Base-by-base conservation (phyloP, 352 stramenopile species). In the Phytophthora pinifolia region DNA sequence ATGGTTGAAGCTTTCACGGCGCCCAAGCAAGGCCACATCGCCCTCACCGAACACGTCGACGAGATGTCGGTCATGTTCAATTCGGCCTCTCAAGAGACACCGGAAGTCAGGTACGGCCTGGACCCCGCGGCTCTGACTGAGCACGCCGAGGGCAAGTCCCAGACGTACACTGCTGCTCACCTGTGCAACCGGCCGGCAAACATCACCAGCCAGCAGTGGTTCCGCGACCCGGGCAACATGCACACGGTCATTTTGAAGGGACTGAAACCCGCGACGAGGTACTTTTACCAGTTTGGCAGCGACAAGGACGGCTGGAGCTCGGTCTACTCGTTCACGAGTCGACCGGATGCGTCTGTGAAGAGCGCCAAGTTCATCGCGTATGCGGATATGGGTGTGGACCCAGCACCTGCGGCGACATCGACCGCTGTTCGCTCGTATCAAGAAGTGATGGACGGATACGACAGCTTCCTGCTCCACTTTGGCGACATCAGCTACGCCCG, bases 271-370 rank as follows among this genome's bases (percentile, higher is more conserved):
- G 62, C 62, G 3, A 77, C 60, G 14, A 65, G 54, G 32, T 92
- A 92, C 53, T 92, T 77, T 62, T 92, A 92, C 64, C 78, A 78
- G 30, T 94, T 88, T 60, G 84, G 84, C 34, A 92, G 88, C 46
- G 69, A 87, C 10, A 60, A 71, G 8, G 81, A 91, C 42, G 83
- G 80, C 12, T 93, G 80, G 80, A 93, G 83, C 46, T 55, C 51
- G 5, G 46, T 88, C 4, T 78, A 78, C 51, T 87, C 78, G 20
- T 91, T 93, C 49, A 59, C 72, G 52, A 83, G 72, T 36, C 53
- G 58, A 27, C 55, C 69, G 1, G 54, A 76, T 55, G 20, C 48
- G 20, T 59, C 65, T 4, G 54, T 83, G 25, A 72, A 80, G 41
- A 46, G 32, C 6, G 61, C 72, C 52, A 92, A 92, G 50, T 94